A percentile compares a stretch with the other conserved stretches of the same genome.
Conservation (phyloP, 2,329 filamentous ascomycete species). For the Curvularia spicifera region DNA sequence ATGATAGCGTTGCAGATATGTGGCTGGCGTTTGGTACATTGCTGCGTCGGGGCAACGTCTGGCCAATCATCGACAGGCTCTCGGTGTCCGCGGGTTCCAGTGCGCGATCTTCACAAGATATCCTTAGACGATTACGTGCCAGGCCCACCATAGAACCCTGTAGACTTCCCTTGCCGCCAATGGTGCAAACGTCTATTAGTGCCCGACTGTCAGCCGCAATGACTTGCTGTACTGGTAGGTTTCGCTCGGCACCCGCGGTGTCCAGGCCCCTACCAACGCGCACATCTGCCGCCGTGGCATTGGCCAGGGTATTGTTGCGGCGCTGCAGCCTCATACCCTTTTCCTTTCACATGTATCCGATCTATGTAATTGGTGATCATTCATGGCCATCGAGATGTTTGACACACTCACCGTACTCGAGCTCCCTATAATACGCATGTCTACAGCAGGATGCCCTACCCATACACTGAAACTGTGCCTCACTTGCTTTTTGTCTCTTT, state of each 20-base stretch:
- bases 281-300: background rate
- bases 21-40: background rate
- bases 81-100: background rate
- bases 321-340: constrained; percentile 1
- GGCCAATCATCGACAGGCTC: background rate
- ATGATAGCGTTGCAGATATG: no score
- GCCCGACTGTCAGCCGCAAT: background rate
- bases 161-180: background rate
- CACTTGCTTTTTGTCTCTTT: background rate
- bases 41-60: background rate
- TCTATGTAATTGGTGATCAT: background rate
- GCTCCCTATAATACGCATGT: background rate
- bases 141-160: background rate
- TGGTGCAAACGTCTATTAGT: background rate
- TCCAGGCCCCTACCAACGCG: background rate
- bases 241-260: constrained; percentile 3
- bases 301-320: background rate
- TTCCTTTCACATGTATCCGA: constrained; percentile 1
- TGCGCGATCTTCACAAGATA: background rate
- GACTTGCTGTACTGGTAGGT: background rate
- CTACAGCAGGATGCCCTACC: background rate
- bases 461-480: no score
- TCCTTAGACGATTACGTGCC: background rate
- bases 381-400: background rate
- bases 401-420: background rate